These are phyloP conservation scores for Suillus plorans DNA, from an alignment of 768 basidiomycete genomes.

Conservation along the genomic window DNA sequence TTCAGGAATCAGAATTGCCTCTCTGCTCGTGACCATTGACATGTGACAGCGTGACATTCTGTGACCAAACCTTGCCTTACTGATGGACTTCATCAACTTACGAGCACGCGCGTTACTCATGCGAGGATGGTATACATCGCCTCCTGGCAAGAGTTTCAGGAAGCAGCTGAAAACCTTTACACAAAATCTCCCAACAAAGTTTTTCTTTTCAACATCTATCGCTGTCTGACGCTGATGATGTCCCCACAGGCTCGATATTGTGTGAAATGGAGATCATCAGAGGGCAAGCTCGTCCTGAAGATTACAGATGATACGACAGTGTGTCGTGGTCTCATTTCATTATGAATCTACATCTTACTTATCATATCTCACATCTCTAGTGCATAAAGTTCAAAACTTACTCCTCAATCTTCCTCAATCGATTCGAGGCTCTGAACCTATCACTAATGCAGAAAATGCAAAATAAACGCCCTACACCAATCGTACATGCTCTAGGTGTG, in stretches of 20 bases:
- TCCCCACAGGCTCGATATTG: conserved; percentile 75
- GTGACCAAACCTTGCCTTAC: conserved; percentile 14
- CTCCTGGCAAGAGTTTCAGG: conserved; percentile 88
- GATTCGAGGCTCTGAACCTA: conserved; percentile 90
- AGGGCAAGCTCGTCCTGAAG: conserved; percentile 89
- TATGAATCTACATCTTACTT: not conserved
- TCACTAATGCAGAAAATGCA: conserved; percentile 87
- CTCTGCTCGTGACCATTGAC: not conserved
- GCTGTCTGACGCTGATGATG: not conserved
- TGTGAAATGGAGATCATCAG: conserved; percentile 86
- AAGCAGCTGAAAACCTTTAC: conserved; percentile 87
- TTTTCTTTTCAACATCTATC: conserved; percentile 21
- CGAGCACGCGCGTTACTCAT: conserved; percentile 26
- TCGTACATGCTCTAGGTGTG: conserved; percentile 16
- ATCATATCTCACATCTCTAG: conserved; percentile 37
- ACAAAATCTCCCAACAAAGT: conserved; percentile 76
- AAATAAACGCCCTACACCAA: conserved; percentile 48
- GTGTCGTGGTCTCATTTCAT: conserved; percentile 31
- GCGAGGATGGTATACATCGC: conserved; percentile 84
- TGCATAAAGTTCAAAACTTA: conserved; percentile 96
- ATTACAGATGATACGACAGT: conserved; percentile 91
- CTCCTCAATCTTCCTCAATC: conserved; percentile 93
- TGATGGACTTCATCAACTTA: conserved; percentile 14
- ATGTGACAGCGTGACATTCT: conserved; percentile 12
- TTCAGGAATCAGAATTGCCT: not conserved